Evolutionary conservation across 192 early-diverging fungal genomes (phyloP), one percentile per base, ranked within the genome.

Genomic region (Cetraspora pellucida): DNA sequence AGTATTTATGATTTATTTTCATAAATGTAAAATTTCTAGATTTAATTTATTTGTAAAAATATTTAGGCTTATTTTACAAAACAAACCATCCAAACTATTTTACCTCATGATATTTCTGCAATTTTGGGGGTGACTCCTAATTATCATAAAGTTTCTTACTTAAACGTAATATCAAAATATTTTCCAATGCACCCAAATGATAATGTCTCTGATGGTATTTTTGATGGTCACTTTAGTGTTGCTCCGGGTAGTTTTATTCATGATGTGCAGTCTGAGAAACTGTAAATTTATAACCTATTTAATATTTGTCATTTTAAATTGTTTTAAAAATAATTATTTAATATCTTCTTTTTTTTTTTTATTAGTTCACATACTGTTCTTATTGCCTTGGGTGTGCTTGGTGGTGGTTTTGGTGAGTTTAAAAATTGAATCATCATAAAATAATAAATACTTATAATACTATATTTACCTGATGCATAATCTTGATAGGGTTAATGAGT

Each of bases 331-430:
- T n/a, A 66, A 66, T 45, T 25, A 10, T 66, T 16, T 63, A 63
- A 45, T 10, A 10, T 43, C 21, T 66, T 43, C 5, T 45, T 45
- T 66, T 3, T 66, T 25, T 1, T 59, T 1, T 8, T 59, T 25
- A 59, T 59, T 59, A 70, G 68, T 25, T 70, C 68, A 27, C n/a
- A 70, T 27, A 70, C 68, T 9, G 27, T 70, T 50, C 47, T 70
- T 54, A n/a, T 17, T 9, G 19, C 68, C 27, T 23, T 70, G 0
- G 68, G 47, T 13, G 17, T 50, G 46, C 46, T 46, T 52, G 68
- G 44, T 50, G 44, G 44, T 52, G 68, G 17, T 47, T 50, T 70
- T 54, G 68, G 68, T 65, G 31, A 44, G 63, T 1, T 19, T 4
- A 65, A 65, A 65, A n/a, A 54, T n/a, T n/a, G n/a, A n/a, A n/a